Conservation (phyloP, 2,329 filamentous ascomycete genomes). For the Tolypocladium pustulatum region DNA sequence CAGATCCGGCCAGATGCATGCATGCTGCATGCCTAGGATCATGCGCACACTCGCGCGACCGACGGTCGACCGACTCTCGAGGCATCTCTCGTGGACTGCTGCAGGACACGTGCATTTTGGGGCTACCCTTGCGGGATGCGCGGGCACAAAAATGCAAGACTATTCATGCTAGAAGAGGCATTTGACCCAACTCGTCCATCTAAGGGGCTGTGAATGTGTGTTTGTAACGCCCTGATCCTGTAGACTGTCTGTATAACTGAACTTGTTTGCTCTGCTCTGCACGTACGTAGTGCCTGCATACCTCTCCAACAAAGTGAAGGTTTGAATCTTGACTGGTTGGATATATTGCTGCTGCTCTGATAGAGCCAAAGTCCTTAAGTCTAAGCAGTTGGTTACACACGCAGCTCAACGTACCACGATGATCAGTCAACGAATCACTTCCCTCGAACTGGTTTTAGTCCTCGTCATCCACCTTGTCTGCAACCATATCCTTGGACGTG, state of each 20-base stretch:
- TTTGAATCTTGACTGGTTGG: neutral
- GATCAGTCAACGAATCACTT: neutral
- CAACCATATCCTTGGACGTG: conserved; percentile 37
- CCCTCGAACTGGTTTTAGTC: conserved; percentile 22
- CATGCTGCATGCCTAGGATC: neutral
- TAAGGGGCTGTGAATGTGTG: too few species aligned
- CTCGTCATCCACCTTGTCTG: conserved; percentile 42
- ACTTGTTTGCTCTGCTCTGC: neutral
- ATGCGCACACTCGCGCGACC: neutral
- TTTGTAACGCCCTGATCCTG: neutral
- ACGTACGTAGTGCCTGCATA: neutral
- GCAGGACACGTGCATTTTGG: neutral
- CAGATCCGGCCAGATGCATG: conserved; percentile 1
- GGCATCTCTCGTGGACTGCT: neutral
- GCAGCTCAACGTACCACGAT: neutral
- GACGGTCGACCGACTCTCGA: neutral
- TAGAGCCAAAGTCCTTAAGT: neutral
- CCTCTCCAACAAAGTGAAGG: neutral
- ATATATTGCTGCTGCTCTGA: neutral
- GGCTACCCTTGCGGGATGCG: neutral
- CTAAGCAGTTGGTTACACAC: neutral
- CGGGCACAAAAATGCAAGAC: neutral
- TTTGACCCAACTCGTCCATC: neutral
- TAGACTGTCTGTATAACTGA: neutral
- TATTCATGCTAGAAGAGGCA: neutral